Evolutionary conservation across 139 green algal genomes (phyloP), one percentile per base, ranked within the genome.

Genomic region (Micractinium conductrix): DNA sequence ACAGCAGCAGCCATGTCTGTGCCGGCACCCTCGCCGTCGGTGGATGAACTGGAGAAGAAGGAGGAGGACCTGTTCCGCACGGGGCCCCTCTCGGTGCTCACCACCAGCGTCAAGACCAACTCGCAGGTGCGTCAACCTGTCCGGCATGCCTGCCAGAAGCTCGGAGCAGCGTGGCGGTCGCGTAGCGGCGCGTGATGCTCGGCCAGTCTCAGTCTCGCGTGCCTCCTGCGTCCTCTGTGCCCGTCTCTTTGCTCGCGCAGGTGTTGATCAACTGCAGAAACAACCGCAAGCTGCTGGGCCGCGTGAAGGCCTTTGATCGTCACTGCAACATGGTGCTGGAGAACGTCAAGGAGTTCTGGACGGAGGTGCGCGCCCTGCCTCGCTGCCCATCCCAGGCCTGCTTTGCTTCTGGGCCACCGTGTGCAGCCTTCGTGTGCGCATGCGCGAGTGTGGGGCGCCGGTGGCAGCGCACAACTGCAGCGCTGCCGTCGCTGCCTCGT

Each of bases 271-370:
- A 98, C 89, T 99, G 96, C 88, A 86, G 97, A 35, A 99, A 99
- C 92, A 99, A 99, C 90, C 90, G 96, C 71, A 99, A 99, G 91
- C 89, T 99, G 48, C 91, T 99, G 33, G 97, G 89, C 1, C 88
- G 96, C 9, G 94, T 99, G 9, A 99, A 99, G 89, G 97, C 97
- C 0, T 99, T 99, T 82, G 97, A 99, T 89, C 88, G 97, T 42
- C 97, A 99, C 90, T 99, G 94, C 92, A 99, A 99, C 93, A 99
- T 99, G 97, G 91, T 99, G 28, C 81, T 99, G 38, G 97, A 99
- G 84, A 99, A 99, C 83, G 97, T 99, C 21, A 98, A 98, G 75
- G 97, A 99, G 90, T 98, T 99, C 93, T 99, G 97, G 97, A 98
- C 95, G 63, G 97, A 99, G 93, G 95, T 97, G 81, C 22, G 70